Base-by-base conservation (phyloP, 1,284 basidiomycete species). In the Grifola frondosa region DNA sequence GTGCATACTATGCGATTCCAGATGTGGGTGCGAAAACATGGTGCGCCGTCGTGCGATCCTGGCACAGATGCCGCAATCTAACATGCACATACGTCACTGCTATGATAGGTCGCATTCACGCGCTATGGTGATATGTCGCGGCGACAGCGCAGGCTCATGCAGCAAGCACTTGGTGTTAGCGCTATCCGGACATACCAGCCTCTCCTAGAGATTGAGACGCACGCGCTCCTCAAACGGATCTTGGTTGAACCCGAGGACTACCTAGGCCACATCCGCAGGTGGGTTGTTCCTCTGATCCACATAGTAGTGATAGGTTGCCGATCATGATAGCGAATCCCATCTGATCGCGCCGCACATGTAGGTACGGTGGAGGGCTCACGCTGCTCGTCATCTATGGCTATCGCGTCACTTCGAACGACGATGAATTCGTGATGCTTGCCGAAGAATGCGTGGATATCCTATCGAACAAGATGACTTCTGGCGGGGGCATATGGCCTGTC, bases 1-100 rank as follows among this genome's bases (percentile, higher is more conserved):
- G n/a, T n/a, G n/a, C n/a, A n/a, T n/a, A 58, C 21, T 47, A 19
- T 52, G 58, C 40, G 16, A 50, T 37, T 19, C 5, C 29, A 68
- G 66, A 44, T 86, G 84, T 56, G 83, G 81, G 30, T 84, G 81
- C 56, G 73, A 81, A 46, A 75, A 84, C 57, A 86, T 85, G 80
- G 77, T 75, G 53, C 46, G 53, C 34, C 28, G 11, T 42, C 30
- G 7, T 44, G 15, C 16, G 11, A 23, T 11, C 6, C 16, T 7
- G 19, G n/a, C 20, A 19, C 37, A 16, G 25, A 11, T 12, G 16
- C 26, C 23, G 10, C 10, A 12, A n/a, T 35, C 29, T 24, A 37
- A 30, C 22, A 37, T 48, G 40, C 42, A 4, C 7, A 20, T 12
- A 10, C n/a, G 35, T 3, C 15, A 11, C 30, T 23, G 24, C 19